Evolutionary conservation across 768 basidiomycete species (phyloP), one percentile per base, ranked within the genome.

Genomic region (Gymnopilus junonius): DNA sequence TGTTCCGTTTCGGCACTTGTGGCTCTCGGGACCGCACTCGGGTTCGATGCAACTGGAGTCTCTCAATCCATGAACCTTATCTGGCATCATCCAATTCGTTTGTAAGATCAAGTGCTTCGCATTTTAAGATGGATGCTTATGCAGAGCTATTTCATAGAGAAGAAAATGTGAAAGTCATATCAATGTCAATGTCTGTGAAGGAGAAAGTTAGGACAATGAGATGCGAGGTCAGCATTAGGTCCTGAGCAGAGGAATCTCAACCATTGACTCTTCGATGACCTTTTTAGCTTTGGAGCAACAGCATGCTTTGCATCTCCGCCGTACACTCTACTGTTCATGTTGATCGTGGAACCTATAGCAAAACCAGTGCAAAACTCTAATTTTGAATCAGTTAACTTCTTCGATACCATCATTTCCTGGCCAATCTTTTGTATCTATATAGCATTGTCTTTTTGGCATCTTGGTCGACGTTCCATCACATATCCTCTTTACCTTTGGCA

Each of bases 31-130:
- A 63, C 72, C 11, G 73, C 72, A 29, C 71, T 70, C 10, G 81
- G 79, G 1, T 70, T 75, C 14, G 80, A 83, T 55, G 80, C 76
- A 2, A 79, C 78, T 7, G 83, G 84, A 0, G 75, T 85, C 14
- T 83, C 83, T 0, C 82, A 84, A 63, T 78, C 81, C 0, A 83
- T 85, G 80, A 81, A 81, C 60, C 68, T 83, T 45, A 77, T 82
- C 40, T 85, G 80, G 80, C 82, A 84, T 65, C 74, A 77, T 21
- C 77, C 82, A 17, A 75, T 78, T 37, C 73, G 64, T 39, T 29
- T 74, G 83, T 80, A 65, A 46, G 77, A n/a, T 73, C 3, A 63
- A 17, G 50, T n/a, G 8, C 27, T 2, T 23, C 15, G 15, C 29
- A 11, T 45, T 32, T 45, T 23, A 11, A n/a, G 31, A 27, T 35